Conservation (phyloP, 768 basidiomycete species). For the Mycena indigotica region DNA sequence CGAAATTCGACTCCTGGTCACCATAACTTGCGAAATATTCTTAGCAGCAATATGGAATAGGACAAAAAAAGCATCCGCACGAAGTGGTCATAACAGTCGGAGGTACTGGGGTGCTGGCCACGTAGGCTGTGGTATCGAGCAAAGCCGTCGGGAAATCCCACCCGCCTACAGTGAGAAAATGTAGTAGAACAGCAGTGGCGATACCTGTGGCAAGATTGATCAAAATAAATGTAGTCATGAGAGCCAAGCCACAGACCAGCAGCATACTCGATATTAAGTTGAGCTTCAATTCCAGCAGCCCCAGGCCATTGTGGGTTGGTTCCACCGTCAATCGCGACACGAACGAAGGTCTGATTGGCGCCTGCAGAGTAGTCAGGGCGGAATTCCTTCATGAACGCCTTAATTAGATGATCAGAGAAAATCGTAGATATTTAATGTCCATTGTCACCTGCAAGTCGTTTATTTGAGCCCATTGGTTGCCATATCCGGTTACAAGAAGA, state of each 20-base stretch:
- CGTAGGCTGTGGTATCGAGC: constrained; percentile 35
- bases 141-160: constrained; percentile 45
- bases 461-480: constrained; percentile 21
- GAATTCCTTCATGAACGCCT: constrained; percentile 20
- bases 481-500: constrained; percentile 25
- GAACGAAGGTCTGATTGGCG: constrained; percentile 19
- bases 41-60: background rate
- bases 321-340: constrained; percentile 20
- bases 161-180: constrained; percentile 45
- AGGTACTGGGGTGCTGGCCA: constrained; percentile 48
- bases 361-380: constrained; percentile 6
- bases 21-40: background rate
- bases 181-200: constrained; percentile 31
- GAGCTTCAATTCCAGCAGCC: constrained; percentile 15
- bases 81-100: constrained; percentile 51
- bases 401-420: too few relatives aligned
- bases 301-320: constrained; percentile 16
- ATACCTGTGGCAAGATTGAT: constrained; percentile 41
- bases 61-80: constrained; percentile 25
- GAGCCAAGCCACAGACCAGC: constrained; percentile 31
- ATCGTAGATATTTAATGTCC: too few relatives aligned
- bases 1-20: constrained; percentile 11
- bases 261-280: constrained; percentile 13
- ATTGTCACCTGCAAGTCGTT: constrained; percentile 19
- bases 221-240: constrained; percentile 39